Conservation (phyloP, 306 rosid genomes). For the Fragaria iinumae region DNA sequence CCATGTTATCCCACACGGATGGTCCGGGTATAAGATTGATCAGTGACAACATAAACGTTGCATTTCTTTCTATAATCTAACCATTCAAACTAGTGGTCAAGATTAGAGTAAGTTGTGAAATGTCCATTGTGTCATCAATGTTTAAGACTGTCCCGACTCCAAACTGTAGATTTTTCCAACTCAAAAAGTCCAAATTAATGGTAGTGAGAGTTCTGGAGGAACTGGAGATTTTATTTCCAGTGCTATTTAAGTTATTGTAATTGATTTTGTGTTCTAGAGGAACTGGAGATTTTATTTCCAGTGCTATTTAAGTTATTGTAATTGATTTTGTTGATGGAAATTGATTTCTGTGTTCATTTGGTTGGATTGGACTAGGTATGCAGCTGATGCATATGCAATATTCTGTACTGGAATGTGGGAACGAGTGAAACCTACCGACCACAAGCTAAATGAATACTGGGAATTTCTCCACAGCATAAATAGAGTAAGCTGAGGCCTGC, state of each 20-base stretch:
- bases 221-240: too few relatives aligned
- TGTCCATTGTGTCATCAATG: background rate
- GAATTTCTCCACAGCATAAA: conserved; percentile 29
- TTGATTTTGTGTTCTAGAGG: too few relatives aligned
- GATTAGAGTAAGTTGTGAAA: background rate
- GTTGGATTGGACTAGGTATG: conserved; percentile 44
- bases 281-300: background rate
- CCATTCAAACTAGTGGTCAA: background rate
- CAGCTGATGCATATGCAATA: conserved; percentile 68
- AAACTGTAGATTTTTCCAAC: background rate
- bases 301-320: background rate
- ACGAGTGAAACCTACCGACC: conserved; percentile 38
- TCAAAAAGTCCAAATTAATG: background rate
- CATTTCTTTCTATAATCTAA: background rate
- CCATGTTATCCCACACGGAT: background rate
- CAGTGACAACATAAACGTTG: background rate
- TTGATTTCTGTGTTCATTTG: background rate
- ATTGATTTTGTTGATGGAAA: background rate
- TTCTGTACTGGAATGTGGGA: conserved; percentile 59
- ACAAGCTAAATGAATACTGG: conserved; percentile 52
- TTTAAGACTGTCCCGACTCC: background rate
- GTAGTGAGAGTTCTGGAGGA: background rate
- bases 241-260: too few relatives aligned
- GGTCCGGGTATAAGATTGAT: background rate
- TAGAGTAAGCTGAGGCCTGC: background rate